These are phyloP conservation scores for Purpureocillium lavendulum DNA, from an alignment of 2,329 filamentous ascomycete species.

Conservation along the genomic window DNA sequence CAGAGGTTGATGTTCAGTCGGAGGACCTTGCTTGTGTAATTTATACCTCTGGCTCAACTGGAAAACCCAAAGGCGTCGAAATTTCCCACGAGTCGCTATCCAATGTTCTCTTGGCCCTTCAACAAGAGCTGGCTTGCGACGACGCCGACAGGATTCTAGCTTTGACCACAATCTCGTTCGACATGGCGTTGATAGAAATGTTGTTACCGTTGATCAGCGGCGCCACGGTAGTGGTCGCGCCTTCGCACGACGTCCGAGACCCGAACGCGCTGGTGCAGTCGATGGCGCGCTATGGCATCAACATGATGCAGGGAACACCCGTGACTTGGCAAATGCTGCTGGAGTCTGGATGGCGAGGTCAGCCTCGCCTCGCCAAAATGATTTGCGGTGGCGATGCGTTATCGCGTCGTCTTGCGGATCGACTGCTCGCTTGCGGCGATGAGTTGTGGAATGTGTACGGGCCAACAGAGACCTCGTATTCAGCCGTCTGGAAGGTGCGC, in stretches of 20 bases:
- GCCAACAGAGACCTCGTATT: constrained; percentile 16
- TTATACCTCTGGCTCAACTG: too few species aligned
- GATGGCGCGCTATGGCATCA: constrained; percentile 8
- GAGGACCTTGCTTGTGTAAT: too few species aligned
- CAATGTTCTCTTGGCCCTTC: constrained; percentile 7
- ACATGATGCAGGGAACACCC: constrained; percentile 10
- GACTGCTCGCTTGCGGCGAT: constrained; percentile 6
- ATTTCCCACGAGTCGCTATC: constrained; percentile 1
- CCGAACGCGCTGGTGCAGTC: constrained; percentile 5
- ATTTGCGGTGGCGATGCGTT: constrained; percentile 7
- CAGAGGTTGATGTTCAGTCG: constrained; percentile 3
- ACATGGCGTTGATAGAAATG: constrained; percentile 10
- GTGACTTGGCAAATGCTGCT: constrained; percentile 11
- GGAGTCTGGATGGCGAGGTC: constrained; percentile 7
- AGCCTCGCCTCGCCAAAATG: constrained; percentile 7
- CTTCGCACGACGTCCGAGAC: constrained; percentile 6
- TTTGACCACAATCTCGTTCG: constrained; percentile 10
- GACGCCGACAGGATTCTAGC: constrained; percentile 9
- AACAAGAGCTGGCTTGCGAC: constrained; percentile 5
- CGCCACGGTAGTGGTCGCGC: constrained; percentile 8
- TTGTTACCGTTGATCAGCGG: constrained; percentile 9
- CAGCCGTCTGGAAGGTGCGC: constrained; percentile 14
- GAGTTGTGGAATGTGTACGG: constrained; percentile 18
- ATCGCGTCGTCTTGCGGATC: constrained; percentile 5
- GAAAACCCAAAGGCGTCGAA: too few species aligned